Percentiles rank a stretch among this genome's conserved stretches.
Evolutionary conservation across 768 basidiomycete genomes (phyloP).

Genomic region (Rhodotorula paludigena): DNA sequence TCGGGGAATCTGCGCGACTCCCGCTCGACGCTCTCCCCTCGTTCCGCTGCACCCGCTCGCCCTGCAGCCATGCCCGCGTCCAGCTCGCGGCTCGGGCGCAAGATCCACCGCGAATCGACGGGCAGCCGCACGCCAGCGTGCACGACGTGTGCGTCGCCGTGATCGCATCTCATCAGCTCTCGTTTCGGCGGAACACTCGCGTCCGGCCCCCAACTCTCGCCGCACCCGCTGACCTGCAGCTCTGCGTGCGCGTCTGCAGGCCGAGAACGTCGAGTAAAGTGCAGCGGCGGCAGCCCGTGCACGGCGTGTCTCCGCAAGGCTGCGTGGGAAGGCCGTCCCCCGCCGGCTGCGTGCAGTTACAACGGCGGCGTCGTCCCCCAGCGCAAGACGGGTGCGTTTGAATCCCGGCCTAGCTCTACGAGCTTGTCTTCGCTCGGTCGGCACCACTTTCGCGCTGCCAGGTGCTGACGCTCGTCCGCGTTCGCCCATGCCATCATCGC

Average conservation of each 20-base stretch:
- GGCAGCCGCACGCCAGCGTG: constrained; percentile 10
- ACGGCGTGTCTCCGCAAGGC: constrained; percentile 21
- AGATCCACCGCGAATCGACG: constrained; percentile 17
- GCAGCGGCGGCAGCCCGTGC: constrained; percentile 18
- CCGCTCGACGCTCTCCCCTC: too few species aligned
- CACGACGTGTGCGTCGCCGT: constrained; percentile 4
- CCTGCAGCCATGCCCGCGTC: not conserved
- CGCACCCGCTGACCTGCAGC: not conserved
- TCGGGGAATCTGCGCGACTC: not conserved
- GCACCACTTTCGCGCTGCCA: too few species aligned
- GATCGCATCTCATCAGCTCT: not conserved
- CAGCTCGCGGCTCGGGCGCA: constrained; percentile 9
- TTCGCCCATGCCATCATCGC: too few species aligned
- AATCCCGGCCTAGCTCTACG: not conserved
- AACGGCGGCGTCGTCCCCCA: constrained; percentile 1
- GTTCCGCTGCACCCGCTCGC: not conserved
- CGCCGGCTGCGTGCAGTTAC: constrained; percentile 17
- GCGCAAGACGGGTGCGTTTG: not conserved
- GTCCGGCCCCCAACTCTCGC: too few species aligned
- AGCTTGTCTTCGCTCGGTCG: too few species aligned
- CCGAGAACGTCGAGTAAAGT: constrained; percentile 11
- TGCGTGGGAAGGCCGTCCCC: constrained; percentile 23
- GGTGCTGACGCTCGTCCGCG: too few species aligned
- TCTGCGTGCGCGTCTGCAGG: constrained; percentile 1
- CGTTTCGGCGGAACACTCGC: too few species aligned